Conservation (phyloP, 768 basidiomycete species). For the Amyloporia xantha region DNA sequence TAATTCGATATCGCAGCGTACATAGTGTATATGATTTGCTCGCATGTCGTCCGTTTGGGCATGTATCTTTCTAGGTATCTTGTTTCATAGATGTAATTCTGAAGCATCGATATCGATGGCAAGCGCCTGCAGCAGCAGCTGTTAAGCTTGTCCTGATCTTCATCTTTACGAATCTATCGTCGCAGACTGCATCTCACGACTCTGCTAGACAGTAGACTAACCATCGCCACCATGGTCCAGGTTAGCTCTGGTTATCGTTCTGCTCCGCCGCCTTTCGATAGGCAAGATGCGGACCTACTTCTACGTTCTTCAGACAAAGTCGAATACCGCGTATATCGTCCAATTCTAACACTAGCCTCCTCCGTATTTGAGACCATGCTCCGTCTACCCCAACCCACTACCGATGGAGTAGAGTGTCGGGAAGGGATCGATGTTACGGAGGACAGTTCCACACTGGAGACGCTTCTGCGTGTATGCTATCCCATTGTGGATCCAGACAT, state of each 20-base stretch:
- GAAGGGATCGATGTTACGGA: slow-evolving; percentile 2
- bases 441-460: slow-evolving; percentile 6
- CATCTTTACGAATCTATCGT: no score
- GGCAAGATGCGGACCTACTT: background rate
- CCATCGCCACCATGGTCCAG: no score
- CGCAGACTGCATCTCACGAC: no score
- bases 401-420: background rate
- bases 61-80: slow-evolving; percentile 3
- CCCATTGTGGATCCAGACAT: slow-evolving; percentile 6
- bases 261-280: background rate
- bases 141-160: no score
- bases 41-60: background rate
- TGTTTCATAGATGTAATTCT: slow-evolving; percentile 7
- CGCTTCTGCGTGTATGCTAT: slow-evolving; percentile 8
- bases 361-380: background rate
- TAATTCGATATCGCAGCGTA: slow-evolving; percentile 1
- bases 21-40: background rate
- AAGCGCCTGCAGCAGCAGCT: background rate
- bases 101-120: background rate
- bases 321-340: background rate
- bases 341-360: background rate
- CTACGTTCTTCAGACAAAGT: background rate
- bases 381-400: background rate
- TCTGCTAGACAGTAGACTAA: no score
- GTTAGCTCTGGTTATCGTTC: background rate